These are phyloP conservation scores for Talaromyces islandicus DNA, from an alignment of 2,329 filamentous ascomycete genomes.

Conservation along the genomic window DNA sequence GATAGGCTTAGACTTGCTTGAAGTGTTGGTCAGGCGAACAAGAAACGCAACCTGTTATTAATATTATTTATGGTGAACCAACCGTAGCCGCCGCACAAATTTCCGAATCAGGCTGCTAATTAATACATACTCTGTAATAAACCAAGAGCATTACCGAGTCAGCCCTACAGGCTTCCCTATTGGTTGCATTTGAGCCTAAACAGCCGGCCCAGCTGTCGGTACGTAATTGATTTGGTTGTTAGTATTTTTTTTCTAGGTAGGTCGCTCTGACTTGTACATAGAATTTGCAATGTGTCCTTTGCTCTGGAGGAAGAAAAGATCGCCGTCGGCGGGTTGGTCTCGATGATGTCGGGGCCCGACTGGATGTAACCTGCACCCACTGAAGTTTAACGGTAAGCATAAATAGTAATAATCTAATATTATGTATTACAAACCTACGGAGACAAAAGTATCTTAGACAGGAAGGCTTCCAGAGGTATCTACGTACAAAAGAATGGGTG, in stretches of 20 bases:
- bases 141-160: too few relatives aligned
- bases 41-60: not conserved
- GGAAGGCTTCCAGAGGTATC: not conserved
- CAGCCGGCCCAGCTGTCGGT: not conserved
- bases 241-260: not conserved
- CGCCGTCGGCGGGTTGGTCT: not conserved
- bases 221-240: not conserved
- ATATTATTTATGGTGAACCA: not conserved
- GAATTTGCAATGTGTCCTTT: not conserved
- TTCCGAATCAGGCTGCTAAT: not conserved
- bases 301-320: not conserved
- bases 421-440: too few relatives aligned
- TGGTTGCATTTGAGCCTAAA: not conserved
- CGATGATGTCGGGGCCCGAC: not conserved
- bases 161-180: not conserved
- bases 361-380: not conserved
- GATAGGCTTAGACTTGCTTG: not conserved
- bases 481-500: not conserved
- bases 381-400: not conserved
- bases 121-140: too few relatives aligned
- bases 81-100: too few relatives aligned
- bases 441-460: not conserved
- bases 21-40: not conserved
- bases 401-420: too few relatives aligned
- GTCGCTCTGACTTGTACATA: too few relatives aligned